Percentiles rank a stretch among this genome's conserved stretches.
Conservation (phyloP, 208 protist species). For the Acanthamoeba rhysodes region DNA sequence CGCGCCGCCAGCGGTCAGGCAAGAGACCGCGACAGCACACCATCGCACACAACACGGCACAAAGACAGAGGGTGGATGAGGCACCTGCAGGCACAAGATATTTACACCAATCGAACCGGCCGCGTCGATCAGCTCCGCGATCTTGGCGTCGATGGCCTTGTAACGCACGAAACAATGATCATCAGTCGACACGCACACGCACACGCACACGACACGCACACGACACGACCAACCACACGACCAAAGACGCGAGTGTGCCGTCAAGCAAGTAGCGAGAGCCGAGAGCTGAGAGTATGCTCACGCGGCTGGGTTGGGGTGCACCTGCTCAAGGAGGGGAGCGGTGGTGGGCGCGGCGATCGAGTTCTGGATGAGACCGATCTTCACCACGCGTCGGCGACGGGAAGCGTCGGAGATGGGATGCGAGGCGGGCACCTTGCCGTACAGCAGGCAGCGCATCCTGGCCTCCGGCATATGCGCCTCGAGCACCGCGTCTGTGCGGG, state of each 20-base stretch:
- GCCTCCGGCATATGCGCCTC: conserved; percentile 61
- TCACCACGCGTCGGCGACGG: conserved; percentile 90
- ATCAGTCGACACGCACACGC: too few species aligned
- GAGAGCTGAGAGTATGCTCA: too few species aligned
- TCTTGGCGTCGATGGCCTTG: conserved; percentile 87
- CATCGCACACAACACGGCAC: neutral
- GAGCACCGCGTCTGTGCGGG: conserved; percentile 63
- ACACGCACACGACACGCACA: neutral
- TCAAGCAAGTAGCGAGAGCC: neutral
- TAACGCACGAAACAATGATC: conserved; percentile 28
- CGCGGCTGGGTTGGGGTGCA: neutral
- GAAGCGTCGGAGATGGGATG: conserved; percentile 12
- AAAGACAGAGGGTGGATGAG: neutral
- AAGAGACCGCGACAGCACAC: neutral
- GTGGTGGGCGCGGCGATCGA: conserved; percentile 87
- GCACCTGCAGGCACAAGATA: conserved; percentile 91
- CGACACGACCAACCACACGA: neutral
- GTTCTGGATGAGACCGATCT: conserved; percentile 92
- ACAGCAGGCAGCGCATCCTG: conserved; percentile 75
- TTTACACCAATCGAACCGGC: conserved; percentile 90
- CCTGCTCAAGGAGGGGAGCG: conserved; percentile 89
- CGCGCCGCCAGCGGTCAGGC: neutral
- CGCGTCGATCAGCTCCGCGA: conserved; percentile 88
- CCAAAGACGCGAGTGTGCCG: neutral
- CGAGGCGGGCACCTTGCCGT: conserved; percentile 65